Evolutionary conservation across 768 basidiomycete genomes (phyloP).

Genomic region (Lentinus tigrinus): DNA sequence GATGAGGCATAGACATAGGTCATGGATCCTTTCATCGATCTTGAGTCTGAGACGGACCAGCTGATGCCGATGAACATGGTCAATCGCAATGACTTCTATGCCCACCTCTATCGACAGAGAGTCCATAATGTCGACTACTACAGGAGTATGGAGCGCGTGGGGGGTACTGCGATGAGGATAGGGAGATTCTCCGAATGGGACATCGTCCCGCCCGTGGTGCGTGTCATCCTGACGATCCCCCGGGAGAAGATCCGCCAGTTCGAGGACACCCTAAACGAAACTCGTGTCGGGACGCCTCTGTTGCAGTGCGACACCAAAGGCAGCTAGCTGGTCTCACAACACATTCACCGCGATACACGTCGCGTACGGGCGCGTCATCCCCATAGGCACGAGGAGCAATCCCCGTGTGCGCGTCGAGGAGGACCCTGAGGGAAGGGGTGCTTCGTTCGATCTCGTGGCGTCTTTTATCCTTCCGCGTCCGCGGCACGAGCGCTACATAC

Average conservation of each 20-base stretch:
- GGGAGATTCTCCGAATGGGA: too few relatives aligned
- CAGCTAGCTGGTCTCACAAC: constrained; percentile 16
- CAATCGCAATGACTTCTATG: constrained; percentile 47
- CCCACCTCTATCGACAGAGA: constrained; percentile 36
- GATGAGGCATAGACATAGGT: constrained; percentile 41
- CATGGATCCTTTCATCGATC: constrained; percentile 35
- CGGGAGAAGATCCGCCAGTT: constrained; percentile 23
- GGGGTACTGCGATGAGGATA: too few relatives aligned
- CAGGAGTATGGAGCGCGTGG: too few relatives aligned
- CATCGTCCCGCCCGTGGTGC: constrained; percentile 28
- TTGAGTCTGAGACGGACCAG: constrained; percentile 24
- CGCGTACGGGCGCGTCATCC: constrained; percentile 17
- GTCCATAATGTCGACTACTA: too few relatives aligned
- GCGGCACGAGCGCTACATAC: constrained; percentile 21
- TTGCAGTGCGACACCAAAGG: constrained; percentile 27
- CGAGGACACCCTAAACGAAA: constrained; percentile 30
- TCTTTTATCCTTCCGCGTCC: constrained; percentile 27
- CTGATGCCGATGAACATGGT: constrained; percentile 27
- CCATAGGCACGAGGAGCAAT: constrained; percentile 9
- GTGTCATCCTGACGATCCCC: constrained; percentile 37
- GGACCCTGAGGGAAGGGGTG: constrained; percentile 15
- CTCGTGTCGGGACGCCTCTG: constrained; percentile 26
- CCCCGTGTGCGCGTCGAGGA: constrained; percentile 16
- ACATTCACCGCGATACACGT: constrained; percentile 28
- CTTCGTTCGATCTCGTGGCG: constrained; percentile 13